Evolutionary conservation across 1,284 basidiomycete species (phyloP), one percentile per base, ranked within the genome.

Genomic region (Sporisorium graminicola): DNA sequence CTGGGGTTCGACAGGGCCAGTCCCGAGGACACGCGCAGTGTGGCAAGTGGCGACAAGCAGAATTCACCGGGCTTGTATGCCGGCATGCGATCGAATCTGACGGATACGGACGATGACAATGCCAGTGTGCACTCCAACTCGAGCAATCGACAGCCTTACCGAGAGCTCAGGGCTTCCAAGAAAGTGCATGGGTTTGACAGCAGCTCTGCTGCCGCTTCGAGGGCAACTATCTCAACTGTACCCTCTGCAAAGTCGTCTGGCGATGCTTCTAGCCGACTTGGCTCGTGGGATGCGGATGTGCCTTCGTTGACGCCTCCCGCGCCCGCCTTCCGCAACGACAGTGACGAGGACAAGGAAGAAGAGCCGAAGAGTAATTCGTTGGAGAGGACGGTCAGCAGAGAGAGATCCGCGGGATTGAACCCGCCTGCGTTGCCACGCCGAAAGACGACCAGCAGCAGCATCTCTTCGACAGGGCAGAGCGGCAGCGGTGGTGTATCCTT

Each of bases 1-100:
- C 65, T 74, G 1, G 77, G 77, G 14, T 61, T 77, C 49, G 75
- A 77, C 53, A 67, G 58, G 54, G 51, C 67, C 2, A 77, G 70
- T 43, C 74, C 69, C 2, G 74, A 77, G 26, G 58, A 73, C 26
- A 59, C 53, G 6, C 63, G 60, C 55, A 59, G 46, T 27, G 49
- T 33, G 1, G 49, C 42, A 0, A 18, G 9, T 12, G 55, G 58
- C 3, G 58, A 63, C 58, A 64, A 63, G 65, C 54, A 60, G 10
- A 51, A 26, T 16, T 43, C 60, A 43, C 14, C 63, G 13, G 42
- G 29, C 9, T 43, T 47, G 12, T 54, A 69, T 31, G 59, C 65
- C 7, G 31, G 47, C 20, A 22, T 51, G 37, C 63, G 72, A n/a
- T 54, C 58, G 12, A 66, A 65, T 35, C 46, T 65, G 3, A 69